These are phyloP conservation scores for Cryptococcus neoformans DNA, from an alignment of 1,284 basidiomycete genomes.

Conservation along the genomic window DNA sequence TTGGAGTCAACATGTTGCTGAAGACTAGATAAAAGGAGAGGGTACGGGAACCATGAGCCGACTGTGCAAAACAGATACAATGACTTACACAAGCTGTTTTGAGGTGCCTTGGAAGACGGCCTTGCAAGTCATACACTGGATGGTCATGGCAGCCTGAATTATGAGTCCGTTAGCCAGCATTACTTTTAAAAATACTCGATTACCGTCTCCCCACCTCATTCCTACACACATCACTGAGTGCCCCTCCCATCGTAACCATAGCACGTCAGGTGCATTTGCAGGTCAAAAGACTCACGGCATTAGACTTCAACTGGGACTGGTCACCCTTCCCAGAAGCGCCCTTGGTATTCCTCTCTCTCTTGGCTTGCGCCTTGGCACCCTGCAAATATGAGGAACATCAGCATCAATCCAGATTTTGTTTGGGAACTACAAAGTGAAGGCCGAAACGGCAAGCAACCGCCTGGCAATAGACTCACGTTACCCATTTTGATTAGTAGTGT, in stretches of 20 bases:
- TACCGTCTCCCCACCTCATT: too few relatives aligned
- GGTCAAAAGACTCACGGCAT: constrained; percentile 35
- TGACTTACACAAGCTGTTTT: constrained; percentile 47
- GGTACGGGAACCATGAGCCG: not conserved
- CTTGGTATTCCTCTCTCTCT: constrained; percentile 30
- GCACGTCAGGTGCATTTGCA: not conserved
- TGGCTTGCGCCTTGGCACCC: constrained; percentile 47
- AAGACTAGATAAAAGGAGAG: constrained; percentile 19
- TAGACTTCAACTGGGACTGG: constrained; percentile 44
- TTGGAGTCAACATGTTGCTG: constrained; percentile 37
- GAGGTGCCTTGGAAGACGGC: constrained; percentile 53
- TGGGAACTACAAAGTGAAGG: too few relatives aligned
- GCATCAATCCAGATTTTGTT: too few relatives aligned
- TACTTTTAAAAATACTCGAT: constrained; percentile 20
- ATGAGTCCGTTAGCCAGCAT: not conserved
- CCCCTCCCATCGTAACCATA: not conserved
- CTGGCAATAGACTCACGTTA: not conserved
- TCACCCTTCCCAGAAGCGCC: constrained; percentile 30
- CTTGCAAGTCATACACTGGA: constrained; percentile 52
- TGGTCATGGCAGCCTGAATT: constrained; percentile 47
- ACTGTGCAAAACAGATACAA: not conserved
- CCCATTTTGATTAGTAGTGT: not conserved
- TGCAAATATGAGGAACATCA: constrained; percentile 7
- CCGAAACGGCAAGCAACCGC: too few relatives aligned
- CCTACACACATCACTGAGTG: too few relatives aligned